These are phyloP conservation scores for Jatropha podagrica DNA, from an alignment of 441 rosid species.

Conservation along the genomic window DNA sequence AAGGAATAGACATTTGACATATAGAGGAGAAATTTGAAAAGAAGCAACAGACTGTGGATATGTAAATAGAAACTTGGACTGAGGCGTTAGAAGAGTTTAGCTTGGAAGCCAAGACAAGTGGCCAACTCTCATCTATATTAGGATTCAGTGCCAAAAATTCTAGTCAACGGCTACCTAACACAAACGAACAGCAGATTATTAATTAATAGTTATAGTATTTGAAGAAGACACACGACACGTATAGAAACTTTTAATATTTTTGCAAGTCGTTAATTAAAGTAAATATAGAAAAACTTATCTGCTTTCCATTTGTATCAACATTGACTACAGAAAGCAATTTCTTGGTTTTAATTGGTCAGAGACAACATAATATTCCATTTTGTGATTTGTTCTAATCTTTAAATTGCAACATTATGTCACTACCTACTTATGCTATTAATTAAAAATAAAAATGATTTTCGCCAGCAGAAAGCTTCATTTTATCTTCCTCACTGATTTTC, in stretches of 20 bases:
- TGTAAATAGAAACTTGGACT: neutral
- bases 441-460: neutral
- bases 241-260: neutral
- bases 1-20: no score
- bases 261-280: no score
- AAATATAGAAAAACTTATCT: neutral
- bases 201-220: neutral
- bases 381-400: neutral
- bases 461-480: neutral
- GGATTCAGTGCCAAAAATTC: neutral
- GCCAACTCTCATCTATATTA: constrained; percentile 9
- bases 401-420: neutral
- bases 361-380: neutral
- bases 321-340: neutral
- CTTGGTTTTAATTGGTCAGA: neutral
- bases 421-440: neutral
- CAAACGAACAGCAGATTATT: neutral
- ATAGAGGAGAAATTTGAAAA: neutral
- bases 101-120: constrained; percentile 1
- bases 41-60: neutral
- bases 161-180: constrained; percentile 8
- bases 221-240: no score
- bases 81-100: neutral
- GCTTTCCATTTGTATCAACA: neutral
- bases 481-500: neutral